Base-by-base conservation (phyloP, 2,329 filamentous ascomycete genomes). In the Scedosporium minutisporum region DNA sequence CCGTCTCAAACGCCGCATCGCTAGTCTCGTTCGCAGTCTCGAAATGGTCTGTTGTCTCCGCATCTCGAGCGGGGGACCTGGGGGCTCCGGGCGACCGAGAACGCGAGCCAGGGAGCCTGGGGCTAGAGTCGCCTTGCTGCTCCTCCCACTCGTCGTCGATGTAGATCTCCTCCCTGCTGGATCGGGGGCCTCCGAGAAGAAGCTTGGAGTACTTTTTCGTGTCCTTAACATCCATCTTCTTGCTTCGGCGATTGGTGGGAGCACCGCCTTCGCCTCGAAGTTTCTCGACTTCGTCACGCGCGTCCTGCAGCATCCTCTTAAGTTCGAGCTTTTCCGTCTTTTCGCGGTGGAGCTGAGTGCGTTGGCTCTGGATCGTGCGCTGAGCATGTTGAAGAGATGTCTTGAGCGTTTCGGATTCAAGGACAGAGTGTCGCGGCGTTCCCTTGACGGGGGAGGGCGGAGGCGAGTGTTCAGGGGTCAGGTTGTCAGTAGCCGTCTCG, bases 251-350 rank as follows among this genome's bases (percentile, higher is more conserved):
- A 77, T 71, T 83, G 73, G 78, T 68, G 62, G 74, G 68, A 23
- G 75, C 72, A 59, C 74, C 73, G 23, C 65, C 71, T 38, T 85
- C 82, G 63, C 79, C 84, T 64, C 87, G 84, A 57, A 85, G 76
- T 74, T 91, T 82, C 70, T 89, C 95, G 29, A 99, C 78, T 70
- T 99, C 95, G 71, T 99, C 95, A 42, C 93, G 87, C 25, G 93
- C 89, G 70, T 99, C 95, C 76, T 97, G 93, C 33, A 97, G 84
- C 83, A 99, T 91, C 64, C 93, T 89, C 76, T 91, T 93, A 62
- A 97, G 84, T 75, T 99, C 95, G 29, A 97, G 84, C 80, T 97
- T 99, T 75, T 99, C 95, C 0, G 93, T 97, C 86, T 97, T 99
- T 75, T 99, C 95, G 41, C 95, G 89, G 74, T 99, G 93, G 57